A percentile compares a stretch with the other conserved stretches of the same genome.
Evolutionary conservation across 768 basidiomycete species (phyloP).

Genomic region (Tulasnella sp.): DNA sequence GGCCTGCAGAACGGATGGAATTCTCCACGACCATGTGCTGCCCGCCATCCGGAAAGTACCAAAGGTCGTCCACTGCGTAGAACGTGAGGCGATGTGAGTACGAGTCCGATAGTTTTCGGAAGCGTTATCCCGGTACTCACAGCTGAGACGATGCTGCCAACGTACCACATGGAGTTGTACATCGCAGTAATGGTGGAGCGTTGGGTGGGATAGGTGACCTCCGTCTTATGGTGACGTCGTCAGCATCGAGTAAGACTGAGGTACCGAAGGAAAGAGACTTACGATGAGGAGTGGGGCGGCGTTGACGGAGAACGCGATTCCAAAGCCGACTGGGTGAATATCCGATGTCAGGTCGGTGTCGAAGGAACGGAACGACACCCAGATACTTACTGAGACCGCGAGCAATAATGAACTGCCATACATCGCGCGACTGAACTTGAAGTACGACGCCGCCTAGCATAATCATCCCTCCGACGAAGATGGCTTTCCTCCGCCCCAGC

Average conservation of each 20-base stretch:
- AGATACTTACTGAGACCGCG: conserved; percentile 44
- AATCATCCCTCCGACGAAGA: conserved; percentile 58
- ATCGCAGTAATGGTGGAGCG: conserved; percentile 23
- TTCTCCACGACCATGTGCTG: conserved; percentile 41
- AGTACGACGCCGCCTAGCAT: conserved; percentile 62
- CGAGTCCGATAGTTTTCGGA: background rate
- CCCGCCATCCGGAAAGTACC: conserved; percentile 41
- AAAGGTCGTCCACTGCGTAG: conserved; percentile 44
- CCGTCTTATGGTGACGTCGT: background rate
- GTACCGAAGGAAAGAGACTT: background rate
- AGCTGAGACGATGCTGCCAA: conserved; percentile 55
- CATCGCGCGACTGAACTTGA: conserved; percentile 49
- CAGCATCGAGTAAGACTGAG: background rate
- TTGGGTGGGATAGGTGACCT: conserved; percentile 66
- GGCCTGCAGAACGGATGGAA: conserved; percentile 62
- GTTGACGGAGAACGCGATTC: conserved; percentile 58
- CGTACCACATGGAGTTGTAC: conserved; percentile 36
- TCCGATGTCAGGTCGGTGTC: background rate
- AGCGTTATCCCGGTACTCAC: background rate
- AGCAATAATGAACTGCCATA: conserved; percentile 56
- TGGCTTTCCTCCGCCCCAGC: conserved; percentile 55
- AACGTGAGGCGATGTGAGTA: background rate
- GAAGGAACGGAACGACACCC: background rate
- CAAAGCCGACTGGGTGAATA: conserved; percentile 53
- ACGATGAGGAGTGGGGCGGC: conserved; percentile 37